Base-by-base conservation (phyloP, 805 yeast species). In the Myxozyma neotropica region DNA sequence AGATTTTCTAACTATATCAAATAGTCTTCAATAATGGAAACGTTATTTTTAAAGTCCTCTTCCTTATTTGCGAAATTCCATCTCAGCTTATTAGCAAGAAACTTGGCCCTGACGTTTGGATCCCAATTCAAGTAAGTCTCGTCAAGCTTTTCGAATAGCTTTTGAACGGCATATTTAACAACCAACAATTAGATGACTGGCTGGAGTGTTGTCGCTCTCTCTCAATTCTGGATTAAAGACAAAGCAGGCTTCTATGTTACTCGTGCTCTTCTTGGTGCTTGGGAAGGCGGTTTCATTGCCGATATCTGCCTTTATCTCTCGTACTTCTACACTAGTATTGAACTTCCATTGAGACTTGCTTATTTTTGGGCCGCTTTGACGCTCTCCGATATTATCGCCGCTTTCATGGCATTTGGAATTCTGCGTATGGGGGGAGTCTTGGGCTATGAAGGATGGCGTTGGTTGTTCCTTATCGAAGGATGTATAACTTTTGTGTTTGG, bases 231-330 rank as follows among this genome's bases (percentile, higher is more conserved):
- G 46, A 68, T 84, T 57, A 71, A 64, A 1, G 71, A 72, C 43
- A 76, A 72, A 57, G 67, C 75, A 0, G 77, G 81, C 0, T 84
- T 82, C 63, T 75, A 73, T 54, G 75, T 74, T 7, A 76, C 82
- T 7, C 74, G 89, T 59, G 81, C 80, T 0, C 72, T 84, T 4
- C 64, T 85, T 19, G 88, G 88, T 1, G 67, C 79, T 2, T 70
- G 81, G 31, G 84, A 85, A 70, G 88, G 88, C 58, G 87, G 88
- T 0, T 83, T 83, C 57, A 83, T 85, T 61, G 82, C 85, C 40
- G 88, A 84, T 62, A 71, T 81, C 35, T 77, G 81, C 57, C 69
- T 84, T 51, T 85, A 86, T 83, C 72, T 85, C 72, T 80, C 85
- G 2, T 85, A 84, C 70, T 85, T 83, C 71, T 85, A 81, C 71